Conservation (phyloP, 2,329 filamentous ascomycete genomes). For the Phaeosphaeriaceae sp. region DNA sequence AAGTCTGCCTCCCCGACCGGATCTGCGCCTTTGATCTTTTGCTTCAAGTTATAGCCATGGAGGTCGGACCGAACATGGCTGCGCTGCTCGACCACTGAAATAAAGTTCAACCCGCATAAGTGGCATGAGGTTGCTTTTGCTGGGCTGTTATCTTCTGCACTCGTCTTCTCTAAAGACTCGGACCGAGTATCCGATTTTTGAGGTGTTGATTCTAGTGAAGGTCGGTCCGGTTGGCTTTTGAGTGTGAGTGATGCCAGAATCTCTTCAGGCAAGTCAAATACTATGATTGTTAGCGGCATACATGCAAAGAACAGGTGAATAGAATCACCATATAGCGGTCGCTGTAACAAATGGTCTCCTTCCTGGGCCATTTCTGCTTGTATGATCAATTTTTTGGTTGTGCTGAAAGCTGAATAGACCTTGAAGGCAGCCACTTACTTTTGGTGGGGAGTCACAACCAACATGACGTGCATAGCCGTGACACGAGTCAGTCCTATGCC, state of each 20-base stretch:
- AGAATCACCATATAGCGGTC: conserved; percentile 48
- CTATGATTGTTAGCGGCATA: conserved; percentile 52
- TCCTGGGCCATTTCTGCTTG: conserved; percentile 36
- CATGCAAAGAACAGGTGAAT: background rate
- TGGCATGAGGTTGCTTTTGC: conserved; percentile 75
- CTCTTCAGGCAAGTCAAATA: conserved; percentile 81
- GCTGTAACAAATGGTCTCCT: conserved; percentile 41
- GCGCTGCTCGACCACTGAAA: conserved; percentile 78
- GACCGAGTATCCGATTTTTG: conserved; percentile 8
- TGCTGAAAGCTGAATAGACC: background rate
- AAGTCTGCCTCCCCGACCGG: conserved; percentile 83
- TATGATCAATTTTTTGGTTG: background rate
- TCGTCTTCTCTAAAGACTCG: conserved; percentile 47
- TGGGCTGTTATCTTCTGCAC: conserved; percentile 48
- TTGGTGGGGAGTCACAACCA: conserved; percentile 9
- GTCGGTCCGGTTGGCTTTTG: conserved; percentile 50
- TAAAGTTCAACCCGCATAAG: conserved; percentile 76
- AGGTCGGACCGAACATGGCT: conserved; percentile 88
- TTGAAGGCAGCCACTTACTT: conserved; percentile 1
- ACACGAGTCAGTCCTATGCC: conserved; percentile 5
- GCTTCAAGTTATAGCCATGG: conserved; percentile 93
- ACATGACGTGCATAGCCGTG: conserved; percentile 5
- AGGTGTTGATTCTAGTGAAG: conserved; percentile 21
- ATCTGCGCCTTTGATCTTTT: conserved; percentile 76
- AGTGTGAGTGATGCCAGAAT: conserved; percentile 71